Evolutionary conservation across 202 grass and related monocot genomes (phyloP).

Genomic region (Cymbopogon flexuosus): DNA sequence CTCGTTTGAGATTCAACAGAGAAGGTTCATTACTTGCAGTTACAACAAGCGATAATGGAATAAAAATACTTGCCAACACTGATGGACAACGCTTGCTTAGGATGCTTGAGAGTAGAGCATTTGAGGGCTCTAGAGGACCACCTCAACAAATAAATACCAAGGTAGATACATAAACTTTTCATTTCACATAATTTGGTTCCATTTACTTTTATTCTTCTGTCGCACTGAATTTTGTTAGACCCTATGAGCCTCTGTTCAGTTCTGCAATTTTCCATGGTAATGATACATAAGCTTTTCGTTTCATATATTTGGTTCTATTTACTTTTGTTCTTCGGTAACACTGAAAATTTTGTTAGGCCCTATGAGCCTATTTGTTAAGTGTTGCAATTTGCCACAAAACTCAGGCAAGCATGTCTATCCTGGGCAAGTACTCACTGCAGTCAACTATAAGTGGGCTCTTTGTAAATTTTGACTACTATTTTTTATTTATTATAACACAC

Average conservation of each 20-base stretch:
- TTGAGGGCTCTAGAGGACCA: conserved; percentile 73
- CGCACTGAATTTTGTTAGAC: conserved; percentile 11
- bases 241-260: background rate
- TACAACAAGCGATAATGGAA: conserved; percentile 88
- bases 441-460: background rate
- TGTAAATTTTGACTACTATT: background rate
- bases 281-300: background rate
- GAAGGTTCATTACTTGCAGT: conserved; percentile 96
- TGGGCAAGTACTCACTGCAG: background rate
- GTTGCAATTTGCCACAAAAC: background rate
- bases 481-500: background rate
- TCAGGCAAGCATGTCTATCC: background rate
- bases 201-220: conserved; percentile 10
- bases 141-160: conserved; percentile 90
- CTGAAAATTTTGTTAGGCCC: background rate
- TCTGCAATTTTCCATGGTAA: background rate
- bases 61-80: conserved; percentile 95
- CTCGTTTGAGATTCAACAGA: conserved; percentile 92
- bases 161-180: conserved; percentile 26
- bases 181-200: conserved; percentile 16
- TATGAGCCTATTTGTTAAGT: background rate
- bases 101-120: conserved; percentile 86
- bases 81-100: conserved; percentile 92
- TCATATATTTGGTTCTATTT: conserved; percentile 10
- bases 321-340: conserved; percentile 12